Base-by-base conservation (phyloP, 2,329 filamentous ascomycete species). In the Colletotrichum sp. region DNA sequence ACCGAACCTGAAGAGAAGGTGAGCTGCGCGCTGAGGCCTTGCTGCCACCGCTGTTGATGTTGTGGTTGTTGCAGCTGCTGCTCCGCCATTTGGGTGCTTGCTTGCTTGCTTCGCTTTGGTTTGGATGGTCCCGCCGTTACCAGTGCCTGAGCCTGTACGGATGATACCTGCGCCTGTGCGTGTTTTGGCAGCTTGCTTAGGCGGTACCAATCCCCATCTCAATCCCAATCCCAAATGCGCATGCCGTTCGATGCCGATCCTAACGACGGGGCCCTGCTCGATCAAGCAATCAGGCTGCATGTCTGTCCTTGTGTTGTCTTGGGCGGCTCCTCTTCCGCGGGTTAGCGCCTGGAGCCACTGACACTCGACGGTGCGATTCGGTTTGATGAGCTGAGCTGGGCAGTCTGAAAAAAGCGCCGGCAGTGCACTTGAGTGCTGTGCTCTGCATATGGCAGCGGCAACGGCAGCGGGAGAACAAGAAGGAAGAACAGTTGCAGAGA, bases 261-360 rank as follows among this genome's bases (percentile, higher is more conserved):
- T 70, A 65, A 70, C 74, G 65, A 76, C 44, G 71, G 71, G 69
- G 57, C 44, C 49, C 65, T 75, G 65, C 71, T 70, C 60, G 75
- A 71, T 65, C 65, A 76, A 76, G 75, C 75, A 70, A 76, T 65
- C 71, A 70, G 66, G 59, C 71, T 76, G 65, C 73, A 76, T 76
- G 69, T 63, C 24, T 76, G 69, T 69, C 57, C 65, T 72, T 65
- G 36, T 73, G 59, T 21, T 62, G 73, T 76, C 73, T 76, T 73
- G 70, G 69, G 55, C 73, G 73, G 73, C 64, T 76, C 62, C 36
- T 62, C 73, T 76, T 76, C 73, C 64, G 69, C 69, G 73, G 72
- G 57, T 69, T 76, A 76, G 73, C 49, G 64, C 64, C 44, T 72
- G n/a, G 44, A 52, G 69, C 64, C 57, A 73, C 52, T 68, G 63